phyloP scores from a whole-genome alignment of 148 eudicot species.

The Euryodendron excelsum region DNA sequence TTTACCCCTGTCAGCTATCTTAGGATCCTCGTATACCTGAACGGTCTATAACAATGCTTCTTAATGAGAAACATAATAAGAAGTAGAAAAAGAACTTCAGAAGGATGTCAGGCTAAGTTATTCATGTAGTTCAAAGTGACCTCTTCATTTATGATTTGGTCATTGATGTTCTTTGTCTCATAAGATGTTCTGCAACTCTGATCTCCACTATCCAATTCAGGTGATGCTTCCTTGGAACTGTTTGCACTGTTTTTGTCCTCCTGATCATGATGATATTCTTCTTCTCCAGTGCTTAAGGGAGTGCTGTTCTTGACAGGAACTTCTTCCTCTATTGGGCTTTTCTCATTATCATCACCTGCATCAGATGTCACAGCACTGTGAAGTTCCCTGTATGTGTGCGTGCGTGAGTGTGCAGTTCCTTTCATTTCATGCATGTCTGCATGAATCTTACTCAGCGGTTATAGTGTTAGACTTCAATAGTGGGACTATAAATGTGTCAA shows the following conservation, averaged over 20 bases:
- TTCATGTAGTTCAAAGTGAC: constrained; percentile 13
- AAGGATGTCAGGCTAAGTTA: constrained; percentile 1
- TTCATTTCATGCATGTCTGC: not conserved
- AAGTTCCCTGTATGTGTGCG: not conserved
- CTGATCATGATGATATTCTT: constrained; percentile 10
- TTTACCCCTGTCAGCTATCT: not conserved
- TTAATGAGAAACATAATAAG: not conserved
- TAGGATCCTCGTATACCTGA: constrained; percentile 16
- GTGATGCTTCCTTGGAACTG: constrained; percentile 5
- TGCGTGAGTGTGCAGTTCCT: not conserved
- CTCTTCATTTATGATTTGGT: constrained; percentile 16
- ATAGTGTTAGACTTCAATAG: not conserved
- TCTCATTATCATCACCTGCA: constrained; percentile 16
- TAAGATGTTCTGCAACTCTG: not conserved
- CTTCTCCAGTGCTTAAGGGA: not conserved
- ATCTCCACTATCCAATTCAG: constrained; percentile 3
- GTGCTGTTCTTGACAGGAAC: constrained; percentile 1
- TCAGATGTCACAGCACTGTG: not conserved
- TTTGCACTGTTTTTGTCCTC: not conserved
- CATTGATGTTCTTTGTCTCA: not conserved
- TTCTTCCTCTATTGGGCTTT: constrained; percentile 4
- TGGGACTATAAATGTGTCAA: not conserved
- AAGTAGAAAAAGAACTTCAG: not conserved
- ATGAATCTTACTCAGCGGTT: too few relatives aligned
- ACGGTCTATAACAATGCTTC: not conserved